phyloP scores from a whole-genome alignment of 768 basidiomycete species.

The Serpula lacrymans region DNA sequence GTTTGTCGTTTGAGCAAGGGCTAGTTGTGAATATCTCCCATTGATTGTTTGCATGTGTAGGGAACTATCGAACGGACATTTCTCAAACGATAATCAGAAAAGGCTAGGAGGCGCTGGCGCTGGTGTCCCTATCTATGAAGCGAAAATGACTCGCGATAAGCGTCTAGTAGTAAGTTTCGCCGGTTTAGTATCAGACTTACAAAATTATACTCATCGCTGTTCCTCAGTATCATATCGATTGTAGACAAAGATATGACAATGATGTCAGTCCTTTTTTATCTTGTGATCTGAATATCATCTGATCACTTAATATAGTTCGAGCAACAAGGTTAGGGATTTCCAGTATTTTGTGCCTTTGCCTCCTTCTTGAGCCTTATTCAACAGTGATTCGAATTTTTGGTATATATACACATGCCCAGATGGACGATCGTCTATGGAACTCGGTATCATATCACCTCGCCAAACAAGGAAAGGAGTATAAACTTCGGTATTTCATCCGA shows the following conservation, averaged over 20 bases:
- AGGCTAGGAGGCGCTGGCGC: constrained; percentile 37
- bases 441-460: constrained; percentile 33
- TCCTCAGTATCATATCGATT: too few relatives aligned
- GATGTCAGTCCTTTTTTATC: constrained; percentile 13
- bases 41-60: constrained; percentile 24
- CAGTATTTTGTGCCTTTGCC: neutral
- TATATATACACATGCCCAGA: constrained; percentile 40
- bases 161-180: too few relatives aligned
- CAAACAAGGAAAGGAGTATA: constrained; percentile 44
- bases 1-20: too few relatives aligned
- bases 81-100: constrained; percentile 61
- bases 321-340: constrained; percentile 35
- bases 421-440: constrained; percentile 40
- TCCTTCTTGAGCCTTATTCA: neutral
- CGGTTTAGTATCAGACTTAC: neutral
- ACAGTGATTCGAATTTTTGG: constrained; percentile 42
- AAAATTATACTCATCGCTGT: neutral
- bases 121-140: constrained; percentile 54
- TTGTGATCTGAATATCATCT: neutral
- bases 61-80: constrained; percentile 59
- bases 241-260: too few relatives aligned
- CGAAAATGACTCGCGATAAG: too few relatives aligned
- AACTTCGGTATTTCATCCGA: constrained; percentile 31
- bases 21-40: too few relatives aligned
- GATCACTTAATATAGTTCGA: constrained; percentile 33